Evolutionary conservation across 1,139 yeast genomes (phyloP), one percentile per base, ranked within the genome.

Genomic region (Blastobotrys arbuscula): DNA sequence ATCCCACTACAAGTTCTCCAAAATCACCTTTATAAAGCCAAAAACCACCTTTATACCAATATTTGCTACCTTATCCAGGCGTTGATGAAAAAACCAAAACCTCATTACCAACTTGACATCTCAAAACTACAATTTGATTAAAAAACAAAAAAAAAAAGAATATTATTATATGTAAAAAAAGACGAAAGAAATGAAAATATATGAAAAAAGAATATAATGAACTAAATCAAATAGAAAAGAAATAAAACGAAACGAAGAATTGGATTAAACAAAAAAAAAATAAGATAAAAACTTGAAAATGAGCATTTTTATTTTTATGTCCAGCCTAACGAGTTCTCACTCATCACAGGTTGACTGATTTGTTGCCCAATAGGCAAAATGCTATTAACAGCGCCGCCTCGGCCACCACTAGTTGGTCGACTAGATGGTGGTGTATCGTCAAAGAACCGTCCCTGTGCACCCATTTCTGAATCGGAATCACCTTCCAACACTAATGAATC

Each of bases 311-410:
- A 18, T 35, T 19, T 35, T 16, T 52, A 65, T 18, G 64, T 60
- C 72, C 72, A 68, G 28, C 73, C 73, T 16, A 69, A 58, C 18
- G 71, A 66, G 57, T 69, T 69, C 50, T 68, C 72, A 50, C 71
- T 63, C 61, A 65, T 64, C 15, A 69, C 69, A 12, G 73, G 73
- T 46, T 60, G 65, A 39, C 71, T 67, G 45, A 69, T 69, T 41
- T 60, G 64, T 28, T 61, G 61, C 28, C 59, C 59, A 47, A 56
- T 57, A 18, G 59, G 62, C 49, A 58, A 39, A 24, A 55, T 55
- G 49, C 44, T 50, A 48, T 51, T 55, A 40, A 52, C 42, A 39
- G 53, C 59, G 40, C 40, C 51, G 39, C 45, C 50, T 35, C 57
- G 48, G 9, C 42, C 45, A 3, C 47, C 47, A 35, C 46, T 42